Conservation (phyloP, 2,329 filamentous ascomycete species). For the Trichoderma cornu-damae region DNA sequence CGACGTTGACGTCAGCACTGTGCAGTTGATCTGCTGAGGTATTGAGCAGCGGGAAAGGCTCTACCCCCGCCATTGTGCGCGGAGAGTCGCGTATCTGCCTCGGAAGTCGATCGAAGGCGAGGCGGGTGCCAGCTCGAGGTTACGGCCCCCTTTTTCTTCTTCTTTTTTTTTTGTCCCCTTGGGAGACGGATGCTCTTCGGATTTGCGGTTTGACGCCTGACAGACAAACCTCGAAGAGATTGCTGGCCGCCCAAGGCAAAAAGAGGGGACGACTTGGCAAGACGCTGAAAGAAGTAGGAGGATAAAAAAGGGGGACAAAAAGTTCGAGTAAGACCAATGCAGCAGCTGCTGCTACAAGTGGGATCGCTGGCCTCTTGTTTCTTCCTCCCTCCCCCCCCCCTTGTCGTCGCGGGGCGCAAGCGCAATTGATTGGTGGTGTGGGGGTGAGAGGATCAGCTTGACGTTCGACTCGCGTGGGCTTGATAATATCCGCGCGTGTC, state of each 20-base stretch:
- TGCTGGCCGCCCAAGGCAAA: neutral
- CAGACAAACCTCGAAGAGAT: neutral
- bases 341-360: neutral
- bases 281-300: neutral
- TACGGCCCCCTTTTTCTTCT: neutral
- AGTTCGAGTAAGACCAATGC: neutral
- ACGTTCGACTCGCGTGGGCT: conserved; percentile 8
- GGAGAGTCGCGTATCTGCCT: neutral
- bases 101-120: neutral
- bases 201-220: neutral
- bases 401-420: conserved; percentile 12
- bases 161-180: too few relatives aligned
- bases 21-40: conserved; percentile 46
- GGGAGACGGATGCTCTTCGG: neutral
- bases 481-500: conserved; percentile 12
- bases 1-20: conserved; percentile 34
- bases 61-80: conserved; percentile 40
- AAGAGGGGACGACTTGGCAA: neutral
- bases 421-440: conserved; percentile 13
- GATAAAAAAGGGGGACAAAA: neutral
- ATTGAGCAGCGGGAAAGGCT: conserved; percentile 54
- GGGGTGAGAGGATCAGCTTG: conserved; percentile 4
- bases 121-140: neutral
- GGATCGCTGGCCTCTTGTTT: conserved; percentile 10
- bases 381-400: neutral